Percentiles rank a stretch among this genome's conserved stretches.
phyloP scores from a whole-genome alignment of 202 grass and related monocot species.

The Digitaria exilis region DNA sequence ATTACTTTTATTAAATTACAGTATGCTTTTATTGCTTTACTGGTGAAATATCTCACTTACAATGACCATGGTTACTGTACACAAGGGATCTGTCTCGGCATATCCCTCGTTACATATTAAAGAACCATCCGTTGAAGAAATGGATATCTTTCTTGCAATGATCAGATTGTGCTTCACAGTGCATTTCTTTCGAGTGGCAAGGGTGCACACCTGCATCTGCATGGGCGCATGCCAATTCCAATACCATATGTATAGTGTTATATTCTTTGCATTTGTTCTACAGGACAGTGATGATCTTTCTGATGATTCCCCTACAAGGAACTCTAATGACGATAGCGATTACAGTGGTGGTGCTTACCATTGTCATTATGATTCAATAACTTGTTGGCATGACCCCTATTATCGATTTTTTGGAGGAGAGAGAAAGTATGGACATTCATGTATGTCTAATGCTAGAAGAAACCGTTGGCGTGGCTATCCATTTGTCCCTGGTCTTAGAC shows the following conservation, averaged over 20 bases:
- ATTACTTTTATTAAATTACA: background rate
- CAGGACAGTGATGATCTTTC: background rate
- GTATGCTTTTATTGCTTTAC: background rate
- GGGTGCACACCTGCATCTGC: background rate
- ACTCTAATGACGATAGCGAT: background rate
- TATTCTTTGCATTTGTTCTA: slow-evolving; percentile 25
- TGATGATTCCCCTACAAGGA: background rate
- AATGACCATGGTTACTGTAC: background rate
- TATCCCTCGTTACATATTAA: background rate
- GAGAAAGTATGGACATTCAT: background rate
- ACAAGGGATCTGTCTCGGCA: background rate
- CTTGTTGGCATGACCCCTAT: background rate
- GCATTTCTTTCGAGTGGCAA: background rate
- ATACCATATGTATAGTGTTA: background rate
- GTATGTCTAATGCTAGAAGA: background rate
- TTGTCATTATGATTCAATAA: background rate
- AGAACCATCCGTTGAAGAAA: background rate
- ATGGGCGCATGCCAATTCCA: background rate
- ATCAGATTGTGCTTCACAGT: background rate
- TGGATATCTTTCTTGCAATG: background rate
- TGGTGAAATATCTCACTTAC: background rate
- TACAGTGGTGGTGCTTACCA: background rate
- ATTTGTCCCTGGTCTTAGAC: background rate
- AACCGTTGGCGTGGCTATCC: background rate
- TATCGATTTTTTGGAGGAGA: background rate